Conservation (phyloP, 768 basidiomycete species). For the Saitozyma sp. region DNA sequence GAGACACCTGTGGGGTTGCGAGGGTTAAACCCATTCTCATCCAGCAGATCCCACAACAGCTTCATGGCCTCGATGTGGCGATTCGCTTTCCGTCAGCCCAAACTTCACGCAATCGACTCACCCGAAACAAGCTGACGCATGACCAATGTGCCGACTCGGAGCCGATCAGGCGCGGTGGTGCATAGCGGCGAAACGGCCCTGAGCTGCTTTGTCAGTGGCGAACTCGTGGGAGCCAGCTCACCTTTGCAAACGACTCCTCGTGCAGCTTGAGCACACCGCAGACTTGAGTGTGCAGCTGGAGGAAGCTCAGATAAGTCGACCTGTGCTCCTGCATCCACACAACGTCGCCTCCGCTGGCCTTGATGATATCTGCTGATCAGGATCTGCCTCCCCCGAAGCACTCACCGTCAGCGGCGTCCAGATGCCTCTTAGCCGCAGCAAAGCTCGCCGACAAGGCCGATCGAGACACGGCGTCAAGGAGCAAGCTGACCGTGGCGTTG, state of each 20-base stretch:
- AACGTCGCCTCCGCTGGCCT: slow-evolving; percentile 9
- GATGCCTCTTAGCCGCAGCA: slow-evolving; percentile 6
- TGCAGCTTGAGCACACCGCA: slow-evolving; percentile 7
- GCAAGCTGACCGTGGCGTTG: slow-evolving; percentile 8
- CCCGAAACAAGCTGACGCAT: slow-evolving; percentile 16
- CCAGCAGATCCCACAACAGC: slow-evolving; percentile 8
- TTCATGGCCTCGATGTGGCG: slow-evolving; percentile 7
- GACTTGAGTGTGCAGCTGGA: slow-evolving; percentile 6
- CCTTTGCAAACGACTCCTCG: slow-evolving; percentile 16
- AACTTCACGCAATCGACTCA: background rate
- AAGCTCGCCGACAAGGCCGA: slow-evolving; percentile 20
- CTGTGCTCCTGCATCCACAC: slow-evolving; percentile 12
- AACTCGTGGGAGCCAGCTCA: background rate
- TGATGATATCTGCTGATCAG: slow-evolving; percentile 13
- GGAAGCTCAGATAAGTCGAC: slow-evolving; percentile 5
- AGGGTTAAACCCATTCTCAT: slow-evolving; percentile 3
- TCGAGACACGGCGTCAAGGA: slow-evolving; percentile 16
- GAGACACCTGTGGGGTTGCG: background rate
- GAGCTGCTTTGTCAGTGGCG: slow-evolving; percentile 9
- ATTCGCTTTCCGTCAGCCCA: background rate
- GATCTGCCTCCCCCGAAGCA: background rate
- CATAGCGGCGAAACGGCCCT: slow-evolving; percentile 6
- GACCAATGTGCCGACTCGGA: slow-evolving; percentile 5
- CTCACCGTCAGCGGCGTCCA: slow-evolving; percentile 13
- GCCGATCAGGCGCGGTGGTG: slow-evolving; percentile 12